These are phyloP conservation scores for Trametes punicea DNA, from an alignment of 768 basidiomycete genomes.

Conservation along the genomic window DNA sequence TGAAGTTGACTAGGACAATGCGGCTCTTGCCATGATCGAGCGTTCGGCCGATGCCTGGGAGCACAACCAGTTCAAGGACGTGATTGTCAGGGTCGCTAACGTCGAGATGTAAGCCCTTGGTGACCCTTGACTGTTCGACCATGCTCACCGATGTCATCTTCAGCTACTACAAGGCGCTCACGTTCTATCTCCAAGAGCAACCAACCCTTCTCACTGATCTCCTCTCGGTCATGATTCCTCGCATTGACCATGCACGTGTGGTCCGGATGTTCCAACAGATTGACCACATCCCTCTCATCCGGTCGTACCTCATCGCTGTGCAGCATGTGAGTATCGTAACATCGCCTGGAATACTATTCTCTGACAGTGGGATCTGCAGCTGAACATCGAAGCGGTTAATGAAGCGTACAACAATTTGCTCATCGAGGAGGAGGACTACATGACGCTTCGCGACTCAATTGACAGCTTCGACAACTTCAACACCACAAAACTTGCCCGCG, in stretches of 20 bases:
- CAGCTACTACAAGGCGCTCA: slow-evolving; percentile 92
- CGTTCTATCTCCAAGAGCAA: slow-evolving; percentile 93
- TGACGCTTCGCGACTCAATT: slow-evolving; percentile 94
- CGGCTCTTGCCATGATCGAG: slow-evolving; percentile 98
- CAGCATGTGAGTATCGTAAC: slow-evolving; percentile 66
- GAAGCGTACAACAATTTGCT: slow-evolving; percentile 97
- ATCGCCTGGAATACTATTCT: background rate
- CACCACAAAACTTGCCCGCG: slow-evolving; percentile 78
- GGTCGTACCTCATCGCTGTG: slow-evolving; percentile 94
- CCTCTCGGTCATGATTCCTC: slow-evolving; percentile 85
- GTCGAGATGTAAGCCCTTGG: slow-evolving; percentile 77
- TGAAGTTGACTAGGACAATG: slow-evolving; percentile 69
- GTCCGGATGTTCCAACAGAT: slow-evolving; percentile 94
- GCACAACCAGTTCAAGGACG: slow-evolving; percentile 99
- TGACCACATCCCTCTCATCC: slow-evolving; percentile 94
- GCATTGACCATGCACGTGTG: slow-evolving; percentile 93
- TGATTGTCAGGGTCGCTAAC: slow-evolving; percentile 94
- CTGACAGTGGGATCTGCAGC: slow-evolving; percentile 38
- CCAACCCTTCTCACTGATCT: slow-evolving; percentile 92
- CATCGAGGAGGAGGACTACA: slow-evolving; percentile 99
- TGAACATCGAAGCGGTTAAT: slow-evolving; percentile 96
- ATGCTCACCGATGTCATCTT: slow-evolving; percentile 4
- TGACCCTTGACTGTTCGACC: background rate
- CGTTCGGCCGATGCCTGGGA: slow-evolving; percentile 99
- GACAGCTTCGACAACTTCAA: slow-evolving; percentile 99